Percentiles rank a stretch among this genome's conserved stretches.
phyloP scores from a whole-genome alignment of 352 stramenopile genomes.

The Phytophthora chlamydospora region DNA sequence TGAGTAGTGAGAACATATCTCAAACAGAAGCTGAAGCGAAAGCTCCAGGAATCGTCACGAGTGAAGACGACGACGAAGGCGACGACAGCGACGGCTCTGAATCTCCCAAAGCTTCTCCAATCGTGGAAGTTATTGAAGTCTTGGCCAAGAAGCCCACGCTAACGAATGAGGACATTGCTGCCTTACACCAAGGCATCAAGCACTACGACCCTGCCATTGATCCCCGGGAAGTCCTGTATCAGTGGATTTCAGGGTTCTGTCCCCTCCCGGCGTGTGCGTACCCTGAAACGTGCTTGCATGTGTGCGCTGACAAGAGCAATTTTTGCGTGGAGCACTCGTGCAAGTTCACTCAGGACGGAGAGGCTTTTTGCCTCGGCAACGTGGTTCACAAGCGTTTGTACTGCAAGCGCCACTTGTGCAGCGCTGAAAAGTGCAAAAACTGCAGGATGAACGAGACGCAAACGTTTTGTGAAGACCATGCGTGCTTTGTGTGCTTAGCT shows the following conservation, averaged over 20 bases:
- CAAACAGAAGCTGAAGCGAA: conserved; percentile 13
- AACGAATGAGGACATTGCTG: conserved; percentile 34
- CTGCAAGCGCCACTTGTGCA: conserved; percentile 56
- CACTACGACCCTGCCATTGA: conserved; percentile 66
- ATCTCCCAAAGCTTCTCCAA: too few relatives aligned
- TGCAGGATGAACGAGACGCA: conserved; percentile 36
- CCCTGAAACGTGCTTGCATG: conserved; percentile 35
- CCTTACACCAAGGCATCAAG: conserved; percentile 53
- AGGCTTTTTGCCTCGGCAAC: conserved; percentile 31
- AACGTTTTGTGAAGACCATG: conserved; percentile 54
- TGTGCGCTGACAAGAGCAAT: conserved; percentile 32
- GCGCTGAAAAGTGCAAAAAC: conserved; percentile 41
- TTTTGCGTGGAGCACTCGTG: conserved; percentile 49
- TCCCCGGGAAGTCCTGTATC: conserved; percentile 59
- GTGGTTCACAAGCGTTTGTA: conserved; percentile 42
- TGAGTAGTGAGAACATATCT: not conserved
- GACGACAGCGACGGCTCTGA: not conserved
- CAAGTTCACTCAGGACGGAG: conserved; percentile 28
- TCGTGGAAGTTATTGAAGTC: not conserved
- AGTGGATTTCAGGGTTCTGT: conserved; percentile 61
- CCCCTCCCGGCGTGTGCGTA: conserved; percentile 51
- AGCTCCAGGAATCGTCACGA: not conserved
- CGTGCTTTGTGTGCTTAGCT: conserved; percentile 64
- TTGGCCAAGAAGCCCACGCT: conserved; percentile 27
- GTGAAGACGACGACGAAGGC: not conserved